Evolutionary conservation across 805 yeast species (phyloP), one percentile per base, ranked within the genome.

Genomic region (Ogataea trehalophila): DNA sequence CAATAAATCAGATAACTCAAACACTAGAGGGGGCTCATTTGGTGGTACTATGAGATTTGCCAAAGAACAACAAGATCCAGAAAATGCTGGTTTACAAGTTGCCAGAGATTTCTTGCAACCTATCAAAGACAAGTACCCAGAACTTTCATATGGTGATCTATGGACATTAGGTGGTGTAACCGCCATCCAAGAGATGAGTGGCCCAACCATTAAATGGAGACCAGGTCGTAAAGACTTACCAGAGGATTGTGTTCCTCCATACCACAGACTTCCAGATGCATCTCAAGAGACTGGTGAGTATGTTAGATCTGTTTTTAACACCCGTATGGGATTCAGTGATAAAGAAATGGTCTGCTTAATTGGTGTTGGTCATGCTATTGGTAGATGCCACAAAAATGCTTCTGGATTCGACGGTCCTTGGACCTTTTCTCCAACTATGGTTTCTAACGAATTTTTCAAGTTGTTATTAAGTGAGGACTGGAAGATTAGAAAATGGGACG

Each of bases 381-480:
- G 80, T 26, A 60, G 79, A 56, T 72, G 79, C 51, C 80, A 75
- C 54, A 59, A 60, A 48, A 63, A 74, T 53, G 78, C 81, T 51
- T 79, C 89, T 20, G 95, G 95, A 2, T 89, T 74, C 70, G 94
- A 86, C 54, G 95, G 96, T 14, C 90, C 92, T 51, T 88, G 96
- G 96, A 91, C 92, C 36, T 85, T 84, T 46, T 79, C 85, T 37
- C 88, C 94, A 46, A 86, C 85, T 31, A 66, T 72, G 53, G 85
- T 89, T 63, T 74, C 83, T 44, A 89, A 88, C 69, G 87, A 87
- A 38, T 88, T 86, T 65, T 88, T 68, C 69, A 78, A 70, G 65
- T 72, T 76, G 47, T 66, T 78, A 26, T 54, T 75, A 47, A 58
- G 63, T 52, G 87, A 77, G 56, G 75, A 74, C 45, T 85, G 91